A percentile compares a stretch with the other conserved stretches of the same genome.
Evolutionary conservation across 2,329 filamentous ascomycete species (phyloP).

Genomic region (Basipetospora chlamydospora): DNA sequence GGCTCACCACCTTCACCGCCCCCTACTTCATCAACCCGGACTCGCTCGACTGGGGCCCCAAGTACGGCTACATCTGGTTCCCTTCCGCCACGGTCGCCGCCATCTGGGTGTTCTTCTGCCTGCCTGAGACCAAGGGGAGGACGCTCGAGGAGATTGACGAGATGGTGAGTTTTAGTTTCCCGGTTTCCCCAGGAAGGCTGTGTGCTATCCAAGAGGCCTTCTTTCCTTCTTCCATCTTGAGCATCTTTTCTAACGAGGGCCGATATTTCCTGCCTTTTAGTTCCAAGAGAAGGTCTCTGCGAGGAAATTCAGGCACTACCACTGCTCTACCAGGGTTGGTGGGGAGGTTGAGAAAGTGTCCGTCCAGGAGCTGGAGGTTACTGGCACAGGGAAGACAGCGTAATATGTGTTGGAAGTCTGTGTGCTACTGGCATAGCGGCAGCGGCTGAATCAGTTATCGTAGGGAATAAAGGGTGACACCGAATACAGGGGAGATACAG

Average conservation of each 20-base stretch:
- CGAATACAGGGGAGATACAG: too few relatives aligned
- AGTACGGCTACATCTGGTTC: conserved; percentile 38
- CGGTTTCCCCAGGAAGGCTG: not conserved
- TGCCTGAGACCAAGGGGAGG: conserved; percentile 7
- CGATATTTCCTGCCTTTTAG: conserved; percentile 1
- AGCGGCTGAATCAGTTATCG: too few relatives aligned
- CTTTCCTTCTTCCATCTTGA: not conserved
- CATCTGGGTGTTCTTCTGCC: conserved; percentile 7
- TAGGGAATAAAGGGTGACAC: too few relatives aligned
- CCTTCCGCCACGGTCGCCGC: conserved; percentile 11
- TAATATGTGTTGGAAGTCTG: too few relatives aligned
- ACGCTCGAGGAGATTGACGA: conserved; percentile 11
- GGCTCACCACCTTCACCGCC: conserved; percentile 36
- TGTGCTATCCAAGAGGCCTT: too few relatives aligned
- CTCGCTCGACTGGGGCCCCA: conserved; percentile 33
- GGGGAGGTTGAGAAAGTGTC: too few relatives aligned
- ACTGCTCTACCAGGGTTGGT: conserved; percentile 3
- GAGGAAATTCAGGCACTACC: conserved; percentile 5
- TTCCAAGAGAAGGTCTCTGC: conserved; percentile 7
- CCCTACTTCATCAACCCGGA: conserved; percentile 39
- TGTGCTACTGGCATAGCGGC: too few relatives aligned
- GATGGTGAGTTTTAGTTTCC: conserved; percentile 5
- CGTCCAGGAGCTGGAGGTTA: not conserved
- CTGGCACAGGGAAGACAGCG: too few relatives aligned
- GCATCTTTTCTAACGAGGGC: too few relatives aligned